These are phyloP conservation scores for Orychophragmus violaceus DNA, from an alignment of 345 rosid genomes.

Conservation along the genomic window DNA sequence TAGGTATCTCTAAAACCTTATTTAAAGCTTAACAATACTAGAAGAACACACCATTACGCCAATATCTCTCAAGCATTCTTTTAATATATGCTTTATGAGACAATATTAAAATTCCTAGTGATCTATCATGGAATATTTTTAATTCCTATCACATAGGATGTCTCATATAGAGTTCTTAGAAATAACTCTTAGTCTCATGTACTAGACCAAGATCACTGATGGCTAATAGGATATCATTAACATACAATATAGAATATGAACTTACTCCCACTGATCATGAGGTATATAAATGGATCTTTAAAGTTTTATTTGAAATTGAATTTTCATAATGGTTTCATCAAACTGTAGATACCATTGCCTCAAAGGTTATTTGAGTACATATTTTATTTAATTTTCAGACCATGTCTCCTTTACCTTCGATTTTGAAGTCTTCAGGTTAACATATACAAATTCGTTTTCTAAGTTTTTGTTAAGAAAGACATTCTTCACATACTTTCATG, in stretches of 20 bases:
- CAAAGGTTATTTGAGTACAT: not conserved
- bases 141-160: not conserved
- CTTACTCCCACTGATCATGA: not conserved
- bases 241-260: not conserved
- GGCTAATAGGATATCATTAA: not conserved
- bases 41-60: not conserved
- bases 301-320: not conserved
- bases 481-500: not conserved
- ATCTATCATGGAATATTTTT: not conserved
- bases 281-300: not conserved
- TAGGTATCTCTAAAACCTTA: not conserved
- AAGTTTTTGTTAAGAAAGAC: not conserved
- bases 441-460: not conserved
- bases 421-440: conserved; percentile 6
- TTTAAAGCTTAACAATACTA: not conserved
- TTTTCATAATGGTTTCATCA: not conserved
- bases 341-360: not conserved
- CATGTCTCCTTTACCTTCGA: not conserved
- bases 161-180: not conserved
- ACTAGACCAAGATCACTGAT: not conserved
- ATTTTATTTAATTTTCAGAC: conserved; percentile 6
- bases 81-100: not conserved
- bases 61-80: not conserved
- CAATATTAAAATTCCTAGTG: not conserved
- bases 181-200: not conserved